Percentiles rank a stretch among this genome's conserved stretches.
Evolutionary conservation across 768 basidiomycete genomes (phyloP).

Genomic region (Boletus rex-veris): DNA sequence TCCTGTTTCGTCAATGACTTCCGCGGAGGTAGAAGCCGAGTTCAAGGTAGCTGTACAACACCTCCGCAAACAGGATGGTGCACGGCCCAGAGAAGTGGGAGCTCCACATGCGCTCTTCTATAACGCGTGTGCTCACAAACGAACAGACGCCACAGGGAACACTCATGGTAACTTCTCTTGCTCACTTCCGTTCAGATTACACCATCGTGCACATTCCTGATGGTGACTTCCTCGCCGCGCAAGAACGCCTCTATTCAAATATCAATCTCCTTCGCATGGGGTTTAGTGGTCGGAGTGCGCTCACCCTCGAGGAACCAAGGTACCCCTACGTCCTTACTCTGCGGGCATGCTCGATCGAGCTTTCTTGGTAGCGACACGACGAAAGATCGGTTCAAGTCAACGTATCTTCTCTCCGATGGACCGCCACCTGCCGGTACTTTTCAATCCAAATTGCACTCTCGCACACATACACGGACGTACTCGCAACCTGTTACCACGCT

Average conservation of each 20-base stretch:
- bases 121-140: conserved; percentile 5
- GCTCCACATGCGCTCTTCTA: background rate
- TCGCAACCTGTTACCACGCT: conserved; percentile 27
- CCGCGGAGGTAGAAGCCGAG: conserved; percentile 46
- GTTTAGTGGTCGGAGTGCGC: conserved; percentile 70
- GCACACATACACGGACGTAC: conserved; percentile 27
- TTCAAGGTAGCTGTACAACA: conserved; percentile 60
- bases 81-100: conserved; percentile 64
- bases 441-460: conserved; percentile 30
- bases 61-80: conserved; percentile 61
- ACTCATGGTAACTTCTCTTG: conserved; percentile 79
- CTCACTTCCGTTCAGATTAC: conserved; percentile 84
- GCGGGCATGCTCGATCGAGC: conserved; percentile 6
- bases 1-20: conserved; percentile 40
- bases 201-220: conserved; percentile 77
- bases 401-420: conserved; percentile 56
- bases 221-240: conserved; percentile 57
- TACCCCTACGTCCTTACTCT: conserved; percentile 13
- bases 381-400: conserved; percentile 73
- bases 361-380: conserved; percentile 58
- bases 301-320: conserved; percentile 78
- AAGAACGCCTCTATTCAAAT: conserved; percentile 72
- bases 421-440: conserved; percentile 20
- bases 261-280: conserved; percentile 84
- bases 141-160: conserved; percentile 59